Evolutionary conservation across 2,329 filamentous ascomycete genomes (phyloP).

Genomic region (Colletotrichum eleusines): DNA sequence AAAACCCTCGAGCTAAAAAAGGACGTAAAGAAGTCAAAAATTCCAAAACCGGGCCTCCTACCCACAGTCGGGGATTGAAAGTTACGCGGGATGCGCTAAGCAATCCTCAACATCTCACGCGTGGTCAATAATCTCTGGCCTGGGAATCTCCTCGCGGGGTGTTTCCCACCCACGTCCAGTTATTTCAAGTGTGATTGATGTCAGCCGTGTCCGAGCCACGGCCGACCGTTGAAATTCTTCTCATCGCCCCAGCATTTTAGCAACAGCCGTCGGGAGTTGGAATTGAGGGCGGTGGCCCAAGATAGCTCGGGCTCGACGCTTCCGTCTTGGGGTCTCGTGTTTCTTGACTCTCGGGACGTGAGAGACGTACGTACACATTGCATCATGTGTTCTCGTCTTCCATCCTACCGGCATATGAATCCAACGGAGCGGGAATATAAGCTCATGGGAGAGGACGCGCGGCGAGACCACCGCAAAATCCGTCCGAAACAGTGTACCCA

Average conservation of each 20-base stretch:
- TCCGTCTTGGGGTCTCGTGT: not conserved
- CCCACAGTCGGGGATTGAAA: not conserved
- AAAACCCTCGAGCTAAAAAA: slow-evolving; percentile 10
- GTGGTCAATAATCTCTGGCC: not conserved
- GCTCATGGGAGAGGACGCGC: not conserved
- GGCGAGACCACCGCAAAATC: not conserved
- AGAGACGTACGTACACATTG: not conserved
- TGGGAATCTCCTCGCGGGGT: not conserved
- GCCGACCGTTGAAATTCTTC: not conserved
- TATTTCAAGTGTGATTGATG: not conserved
- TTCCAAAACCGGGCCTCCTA: not conserved
- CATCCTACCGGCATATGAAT: not conserved
- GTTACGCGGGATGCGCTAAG: not conserved
- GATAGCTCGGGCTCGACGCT: not conserved
- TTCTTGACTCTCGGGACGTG: not conserved
- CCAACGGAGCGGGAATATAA: not conserved
- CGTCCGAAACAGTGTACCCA: not conserved
- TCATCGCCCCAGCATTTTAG: too few relatives aligned
- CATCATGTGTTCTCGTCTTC: not conserved
- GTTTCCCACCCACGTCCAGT: not conserved
- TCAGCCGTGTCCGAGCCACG: slow-evolving; percentile 1
- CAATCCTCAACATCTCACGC: not conserved
- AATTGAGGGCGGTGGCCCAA: too few relatives aligned
- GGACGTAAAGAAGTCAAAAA: not conserved
- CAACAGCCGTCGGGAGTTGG: not conserved